Evolutionary conservation across 2,329 filamentous ascomycete species (phyloP), one percentile per base, ranked within the genome.

Genomic region (Calonectria pteridis): DNA sequence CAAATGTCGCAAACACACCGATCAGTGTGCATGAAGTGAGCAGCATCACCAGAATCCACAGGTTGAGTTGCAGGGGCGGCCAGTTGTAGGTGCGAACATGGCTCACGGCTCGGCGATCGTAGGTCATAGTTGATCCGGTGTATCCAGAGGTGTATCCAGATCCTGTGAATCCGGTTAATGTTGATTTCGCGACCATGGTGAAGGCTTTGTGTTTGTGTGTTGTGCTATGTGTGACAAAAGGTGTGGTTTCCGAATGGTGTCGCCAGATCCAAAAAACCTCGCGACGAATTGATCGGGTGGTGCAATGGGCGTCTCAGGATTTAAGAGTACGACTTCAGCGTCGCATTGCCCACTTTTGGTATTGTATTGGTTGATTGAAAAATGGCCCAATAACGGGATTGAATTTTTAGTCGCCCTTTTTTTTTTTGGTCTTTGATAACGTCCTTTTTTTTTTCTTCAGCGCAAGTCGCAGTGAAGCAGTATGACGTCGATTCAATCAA

Each of bases 41-140:
- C 14, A 93, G 85, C 89, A 93, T 93, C 77, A 93, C 85, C 64
- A 93, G 85, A 80, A 93, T 90, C 91, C 92, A 93, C 65, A 93
- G 84, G 80, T 93, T 93, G 72, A 94, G 87, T 83, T 92, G 90
- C 69, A 91, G 83, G n/a, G 91, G 90, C 23, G 92, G 92, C 92
- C 92, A 94, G 84, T 91, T 91, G 86, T 93, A 94, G 51, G 88
- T 89, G 80, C 90, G 89, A 5, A 91, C 82, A 76, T 86, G 84
- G 64, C 82, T 87, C 73, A 85, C 80, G 49, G 86, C 77, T 69
- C 85, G 85, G 53, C 86, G 85, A 72, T 86, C 84, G 81, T 87
- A 86, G 71, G 86, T 83, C 80, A 85, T 78, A 40, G 88, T 88
- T 74, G 81, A 83, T 51, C 84, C 84, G 75, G 73, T 86, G 59